Conservation (phyloP, 2,329 filamentous ascomycete genomes). For the Clarireedia homoeocarpa region DNA sequence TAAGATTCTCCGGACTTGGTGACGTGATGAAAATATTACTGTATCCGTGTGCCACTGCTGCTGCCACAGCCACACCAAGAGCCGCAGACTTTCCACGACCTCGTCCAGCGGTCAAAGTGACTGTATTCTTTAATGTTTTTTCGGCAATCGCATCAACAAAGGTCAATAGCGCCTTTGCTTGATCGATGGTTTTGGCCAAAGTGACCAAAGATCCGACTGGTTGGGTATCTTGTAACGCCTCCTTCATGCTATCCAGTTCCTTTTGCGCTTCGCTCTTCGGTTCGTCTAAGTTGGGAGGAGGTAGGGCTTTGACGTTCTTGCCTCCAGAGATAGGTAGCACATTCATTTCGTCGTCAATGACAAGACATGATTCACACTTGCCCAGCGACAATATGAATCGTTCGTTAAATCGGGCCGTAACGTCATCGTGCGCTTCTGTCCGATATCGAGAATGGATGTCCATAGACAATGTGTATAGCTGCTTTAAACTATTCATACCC, state of each 20-base stretch:
- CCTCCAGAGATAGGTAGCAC: slow-evolving; percentile 94
- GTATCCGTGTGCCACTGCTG: slow-evolving; percentile 91
- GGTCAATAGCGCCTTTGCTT: slow-evolving; percentile 92
- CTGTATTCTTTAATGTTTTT: slow-evolving; percentile 89
- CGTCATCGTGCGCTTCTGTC: slow-evolving; percentile 92
- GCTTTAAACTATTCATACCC: slow-evolving; percentile 94
- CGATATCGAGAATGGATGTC: slow-evolving; percentile 94
- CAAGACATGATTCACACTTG: slow-evolving; percentile 88
- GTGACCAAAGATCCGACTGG: slow-evolving; percentile 78
- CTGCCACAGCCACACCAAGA: slow-evolving; percentile 86
- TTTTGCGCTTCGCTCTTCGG: slow-evolving; percentile 62
- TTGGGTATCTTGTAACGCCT: slow-evolving; percentile 75
- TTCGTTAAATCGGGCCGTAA: slow-evolving; percentile 95
- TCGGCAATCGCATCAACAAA: slow-evolving; percentile 95
- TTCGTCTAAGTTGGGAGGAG: slow-evolving; percentile 66
- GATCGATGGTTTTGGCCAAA: slow-evolving; percentile 84
- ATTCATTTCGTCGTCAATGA: slow-evolving; percentile 96
- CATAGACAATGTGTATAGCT: slow-evolving; percentile 95
- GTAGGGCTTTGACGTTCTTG: slow-evolving; percentile 77
- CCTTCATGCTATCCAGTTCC: slow-evolving; percentile 82
- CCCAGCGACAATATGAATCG: slow-evolving; percentile 91
- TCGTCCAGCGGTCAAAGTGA: slow-evolving; percentile 86
- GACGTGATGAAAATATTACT: slow-evolving; percentile 99
- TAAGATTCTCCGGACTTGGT: slow-evolving; percentile 94
- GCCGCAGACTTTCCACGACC: slow-evolving; percentile 96